A percentile compares a stretch with the other conserved stretches of the same genome.
These are phyloP conservation scores for Ophiostoma quercus DNA, from an alignment of 2,329 filamentous ascomycete species.

Conservation along the genomic window DNA sequence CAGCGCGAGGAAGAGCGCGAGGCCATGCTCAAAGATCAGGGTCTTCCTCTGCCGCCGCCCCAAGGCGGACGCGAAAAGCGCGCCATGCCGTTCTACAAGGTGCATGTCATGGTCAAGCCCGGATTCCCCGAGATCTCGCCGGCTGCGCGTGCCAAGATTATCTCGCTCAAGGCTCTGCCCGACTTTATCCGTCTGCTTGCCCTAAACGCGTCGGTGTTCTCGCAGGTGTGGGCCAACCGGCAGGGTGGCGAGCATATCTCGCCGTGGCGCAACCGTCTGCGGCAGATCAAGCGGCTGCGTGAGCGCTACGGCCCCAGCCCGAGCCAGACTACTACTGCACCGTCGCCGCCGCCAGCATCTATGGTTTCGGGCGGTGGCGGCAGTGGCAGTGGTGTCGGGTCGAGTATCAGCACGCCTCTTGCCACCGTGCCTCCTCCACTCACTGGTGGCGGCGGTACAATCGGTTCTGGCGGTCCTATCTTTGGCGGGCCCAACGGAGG, in stretches of 20 bases:
- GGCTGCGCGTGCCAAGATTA: constrained; percentile 80
- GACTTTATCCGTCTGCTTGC: constrained; percentile 82
- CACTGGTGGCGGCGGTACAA: not conserved
- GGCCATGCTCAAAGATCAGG: not conserved
- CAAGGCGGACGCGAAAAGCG: constrained; percentile 11
- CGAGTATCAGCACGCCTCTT: not conserved
- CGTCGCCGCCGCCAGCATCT: constrained; percentile 33
- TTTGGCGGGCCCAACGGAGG: constrained; percentile 13
- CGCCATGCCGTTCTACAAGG: constrained; percentile 65
- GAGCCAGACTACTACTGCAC: constrained; percentile 27
- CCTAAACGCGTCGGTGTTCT: constrained; percentile 90
- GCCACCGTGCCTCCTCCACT: not conserved
- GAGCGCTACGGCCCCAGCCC: constrained; percentile 55
- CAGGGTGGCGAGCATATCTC: constrained; percentile 78
- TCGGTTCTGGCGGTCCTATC: not conserved
- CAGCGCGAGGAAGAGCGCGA: constrained; percentile 27
- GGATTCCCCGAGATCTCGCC: constrained; percentile 91
- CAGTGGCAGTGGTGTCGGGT: constrained; percentile 10
- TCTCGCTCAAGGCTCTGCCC: constrained; percentile 75
- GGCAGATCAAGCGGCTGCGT: constrained; percentile 76
- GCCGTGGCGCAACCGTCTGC: constrained; percentile 80
- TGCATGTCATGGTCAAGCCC: constrained; percentile 80
- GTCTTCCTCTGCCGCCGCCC: constrained; percentile 7
- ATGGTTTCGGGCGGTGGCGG: constrained; percentile 27
- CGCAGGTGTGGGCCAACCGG: constrained; percentile 76